Evolutionary conservation across 2,329 filamentous ascomycete genomes (phyloP), one percentile per base, ranked within the genome.

Genomic region (Talaromyces rugulosus): DNA sequence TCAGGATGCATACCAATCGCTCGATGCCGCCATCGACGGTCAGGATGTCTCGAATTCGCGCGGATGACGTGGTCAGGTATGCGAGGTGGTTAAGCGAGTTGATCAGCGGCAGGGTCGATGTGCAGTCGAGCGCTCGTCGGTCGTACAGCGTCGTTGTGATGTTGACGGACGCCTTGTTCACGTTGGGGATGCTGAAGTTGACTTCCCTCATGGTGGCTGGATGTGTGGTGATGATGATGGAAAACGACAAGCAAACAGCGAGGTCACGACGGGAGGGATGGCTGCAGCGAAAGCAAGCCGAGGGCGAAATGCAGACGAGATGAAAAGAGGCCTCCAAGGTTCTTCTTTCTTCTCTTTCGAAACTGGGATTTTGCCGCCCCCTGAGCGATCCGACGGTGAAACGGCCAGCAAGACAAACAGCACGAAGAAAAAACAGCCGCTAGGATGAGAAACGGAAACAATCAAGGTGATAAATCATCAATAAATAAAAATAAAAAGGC

Each of bases 21-120:
- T 99, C 95, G 76, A 99, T 95, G 65, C 95, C 95, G 78, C 95
- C 95, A 89, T 99, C 95, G 80, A 99, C 92, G 62, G 94, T 98
- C 67, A 99, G 85, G 66, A 99, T 99, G 75, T 99, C 95, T 70
- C 95, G 88, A 76, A 99, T 99, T 65, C 95, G 91, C 65, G 94
- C 94, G 2, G 95, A 99, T 3, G 95, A 98, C 33, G 95, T 98
- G 62, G 95, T 99, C 69, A 99, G 90, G 75, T 99, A 98, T 67
- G 95, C 94, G 68, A 99, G 90, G 76, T 99, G 95, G 79, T 98
- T 99, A 74, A 99, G 88, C 0, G 95, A 99, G 83, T 98, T 99
- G 82, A 99, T 98, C 65, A 99, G 86, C 59, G 95, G 95, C 33
- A 99, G 85, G 0, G 95, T 99, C 42, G 95, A 99, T 60, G 95